A percentile compares a stretch with the other conserved stretches of the same genome.
Evolutionary conservation across 2,329 filamentous ascomycete species (phyloP).

Genomic region (Epichloe festucae): DNA sequence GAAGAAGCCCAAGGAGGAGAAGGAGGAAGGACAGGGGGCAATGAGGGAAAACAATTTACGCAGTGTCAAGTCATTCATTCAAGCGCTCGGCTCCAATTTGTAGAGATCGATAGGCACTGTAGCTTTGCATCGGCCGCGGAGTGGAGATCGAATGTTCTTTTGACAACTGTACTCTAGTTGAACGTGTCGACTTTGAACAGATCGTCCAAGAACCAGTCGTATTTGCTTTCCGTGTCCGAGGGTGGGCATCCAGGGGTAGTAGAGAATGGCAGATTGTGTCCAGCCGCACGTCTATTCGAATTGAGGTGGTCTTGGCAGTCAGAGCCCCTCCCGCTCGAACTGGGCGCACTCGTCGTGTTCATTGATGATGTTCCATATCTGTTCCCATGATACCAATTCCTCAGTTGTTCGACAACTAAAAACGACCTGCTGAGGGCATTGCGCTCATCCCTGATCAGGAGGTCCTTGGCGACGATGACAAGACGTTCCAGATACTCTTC

Average conservation of each 20-base stretch:
- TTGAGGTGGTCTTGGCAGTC: background rate
- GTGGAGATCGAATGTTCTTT: background rate
- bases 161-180: background rate
- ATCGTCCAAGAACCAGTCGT: conserved; percentile 1
- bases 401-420: conserved; percentile 1
- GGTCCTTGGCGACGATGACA: background rate
- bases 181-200: background rate
- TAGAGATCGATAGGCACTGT: background rate
- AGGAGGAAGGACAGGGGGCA: background rate
- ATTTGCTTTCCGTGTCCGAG: background rate
- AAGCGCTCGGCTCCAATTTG: background rate
- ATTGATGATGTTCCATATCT: background rate
- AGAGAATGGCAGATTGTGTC: background rate
- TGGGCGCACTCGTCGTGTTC: background rate
- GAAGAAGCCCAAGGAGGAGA: background rate
- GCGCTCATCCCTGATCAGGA: background rate
- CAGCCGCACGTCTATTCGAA: background rate
- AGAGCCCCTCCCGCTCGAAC: background rate
- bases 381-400: conserved; percentile 1
- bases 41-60: background rate
- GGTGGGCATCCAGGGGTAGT: too few species aligned
- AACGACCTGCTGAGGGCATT: conserved; percentile 1
- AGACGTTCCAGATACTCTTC: conserved; percentile 2
- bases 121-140: background rate
- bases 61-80: background rate